A percentile compares a stretch with the other conserved stretches of the same genome.
Conservation (phyloP, 2,329 filamentous ascomycete genomes). For the Fusarium sp. region DNA sequence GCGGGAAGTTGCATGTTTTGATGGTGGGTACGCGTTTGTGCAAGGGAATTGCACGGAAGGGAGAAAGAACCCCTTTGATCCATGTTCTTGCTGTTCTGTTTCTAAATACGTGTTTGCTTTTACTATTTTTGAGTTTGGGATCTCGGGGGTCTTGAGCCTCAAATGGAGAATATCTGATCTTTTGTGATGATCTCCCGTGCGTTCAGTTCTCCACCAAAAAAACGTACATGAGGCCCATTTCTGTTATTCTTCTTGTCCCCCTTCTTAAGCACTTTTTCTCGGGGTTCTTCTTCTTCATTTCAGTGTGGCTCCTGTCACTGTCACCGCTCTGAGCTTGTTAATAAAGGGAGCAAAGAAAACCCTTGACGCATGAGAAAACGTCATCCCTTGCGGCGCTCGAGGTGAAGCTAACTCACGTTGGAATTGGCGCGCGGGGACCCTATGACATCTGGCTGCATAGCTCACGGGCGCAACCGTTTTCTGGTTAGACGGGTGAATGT, state of each 20-base stretch:
- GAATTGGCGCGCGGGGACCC: conserved; percentile 13
- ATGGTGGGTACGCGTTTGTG: background rate
- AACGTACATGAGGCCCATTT: conserved; percentile 2
- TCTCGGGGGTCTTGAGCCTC: conserved; percentile 24
- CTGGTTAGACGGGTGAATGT: conserved; percentile 1
- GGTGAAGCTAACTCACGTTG: background rate
- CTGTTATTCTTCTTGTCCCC: background rate
- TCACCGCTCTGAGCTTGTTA: conserved; percentile 1
- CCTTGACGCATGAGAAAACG: conserved; percentile 29
- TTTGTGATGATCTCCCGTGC: conserved; percentile 37
- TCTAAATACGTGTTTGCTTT: background rate
- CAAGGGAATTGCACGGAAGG: conserved; percentile 16
- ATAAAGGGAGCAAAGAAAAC: conserved; percentile 6
- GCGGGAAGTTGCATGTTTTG: conserved; percentile 12
- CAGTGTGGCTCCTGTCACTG: conserved; percentile 23
- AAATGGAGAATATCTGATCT: conserved; percentile 13
- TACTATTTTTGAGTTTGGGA: conserved; percentile 1
- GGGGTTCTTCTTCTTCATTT: background rate
- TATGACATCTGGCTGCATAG: conserved; percentile 36
- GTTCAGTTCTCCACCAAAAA: conserved; percentile 21
- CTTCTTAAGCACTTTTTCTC: background rate
- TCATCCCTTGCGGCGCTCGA: conserved; percentile 11
- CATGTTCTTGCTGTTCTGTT: background rate
- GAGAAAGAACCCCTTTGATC: background rate
- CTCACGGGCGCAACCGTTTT: background rate